Evolutionary conservation across 208 protist species (phyloP), one percentile per base, ranked within the genome.

Genomic region (Leishmania tropica): DNA sequence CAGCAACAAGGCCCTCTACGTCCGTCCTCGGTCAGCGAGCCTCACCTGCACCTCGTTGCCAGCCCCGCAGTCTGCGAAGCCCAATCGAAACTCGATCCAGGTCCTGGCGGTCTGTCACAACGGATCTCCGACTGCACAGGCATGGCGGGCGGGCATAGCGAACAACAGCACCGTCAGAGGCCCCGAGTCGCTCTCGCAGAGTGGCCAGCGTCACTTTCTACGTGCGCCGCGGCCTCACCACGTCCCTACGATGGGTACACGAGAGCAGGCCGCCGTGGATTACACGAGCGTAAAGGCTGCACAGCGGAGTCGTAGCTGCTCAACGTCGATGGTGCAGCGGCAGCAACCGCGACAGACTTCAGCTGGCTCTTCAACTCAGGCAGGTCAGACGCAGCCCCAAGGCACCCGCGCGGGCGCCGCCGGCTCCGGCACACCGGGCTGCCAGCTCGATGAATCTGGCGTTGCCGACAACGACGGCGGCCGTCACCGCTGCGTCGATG

Each of bases 1-100:
- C 37, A 72, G 37, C 71, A 77, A 74, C 60, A 85, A 85, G 62
- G 7, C 51, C 15, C 81, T 85, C 24, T 81, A 81, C 17, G 81
- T 68, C 37, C 81, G 81, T 74, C 81, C 75, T 1, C 81, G 81
- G 11, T 15, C 81, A 31, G 70, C n/a, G 24, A 85, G 76, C 45
- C 40, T 74, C 73, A 65, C 65, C 15, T 70, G 67, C 28, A 37
- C 19, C 54, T 78, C 75, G 40, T 21, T 64, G 19, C 45, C n/a
- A 17, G n/a, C 48, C 54, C 71, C 71, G 0, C 28, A 51, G 24
- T 48, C 54, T 4, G 37, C 40, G 37, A 11, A 47, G 19, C 53
- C n/a, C 17, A 42, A 15, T 72, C 19, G 7, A 10, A 19, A 72
- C 11, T n/a, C 5, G 65, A 37, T 47, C 6, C 45, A 56, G 13